Conservation (phyloP, 371 early-diverging fungal species). For the Mucor lusitanicus region DNA sequence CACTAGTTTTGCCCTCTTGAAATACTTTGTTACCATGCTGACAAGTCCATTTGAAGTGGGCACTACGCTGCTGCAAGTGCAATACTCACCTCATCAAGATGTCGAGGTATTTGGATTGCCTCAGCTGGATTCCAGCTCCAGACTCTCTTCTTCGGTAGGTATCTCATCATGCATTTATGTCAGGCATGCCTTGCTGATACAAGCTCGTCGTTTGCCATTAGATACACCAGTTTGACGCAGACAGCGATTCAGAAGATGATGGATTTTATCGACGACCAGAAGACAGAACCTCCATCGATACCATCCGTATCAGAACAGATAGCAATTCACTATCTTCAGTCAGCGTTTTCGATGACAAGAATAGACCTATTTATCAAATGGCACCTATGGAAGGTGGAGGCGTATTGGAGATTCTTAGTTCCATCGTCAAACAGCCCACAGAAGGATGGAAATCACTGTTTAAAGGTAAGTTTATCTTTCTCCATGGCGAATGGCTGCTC, state of each 20-base stretch:
- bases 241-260: constrained; percentile 29
- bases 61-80: constrained; percentile 79
- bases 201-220: neutral
- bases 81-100: constrained; percentile 68
- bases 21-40: constrained; percentile 66
- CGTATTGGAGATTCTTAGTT: constrained; percentile 51
- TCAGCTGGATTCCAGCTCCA: neutral
- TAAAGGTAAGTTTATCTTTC: constrained; percentile 51
- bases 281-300: constrained; percentile 17
- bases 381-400: constrained; percentile 65
- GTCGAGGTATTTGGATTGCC: constrained; percentile 37
- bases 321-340: constrained; percentile 29
- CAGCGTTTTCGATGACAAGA: constrained; percentile 58
- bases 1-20: constrained; percentile 62
- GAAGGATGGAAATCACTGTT: constrained; percentile 69
- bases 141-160: constrained; percentile 3
- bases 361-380: constrained; percentile 62
- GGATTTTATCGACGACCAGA: constrained; percentile 36
- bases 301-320: constrained; percentile 14
- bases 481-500: neutral
- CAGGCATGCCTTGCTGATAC: neutral
- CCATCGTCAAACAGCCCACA: constrained; percentile 56
- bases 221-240: constrained; percentile 16
- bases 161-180: neutral
- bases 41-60: constrained; percentile 77